Percentiles rank a stretch among this genome's conserved stretches.
These are phyloP conservation scores for Acacia crassicarpa DNA, from an alignment of 306 rosid genomes.

Conservation along the genomic window DNA sequence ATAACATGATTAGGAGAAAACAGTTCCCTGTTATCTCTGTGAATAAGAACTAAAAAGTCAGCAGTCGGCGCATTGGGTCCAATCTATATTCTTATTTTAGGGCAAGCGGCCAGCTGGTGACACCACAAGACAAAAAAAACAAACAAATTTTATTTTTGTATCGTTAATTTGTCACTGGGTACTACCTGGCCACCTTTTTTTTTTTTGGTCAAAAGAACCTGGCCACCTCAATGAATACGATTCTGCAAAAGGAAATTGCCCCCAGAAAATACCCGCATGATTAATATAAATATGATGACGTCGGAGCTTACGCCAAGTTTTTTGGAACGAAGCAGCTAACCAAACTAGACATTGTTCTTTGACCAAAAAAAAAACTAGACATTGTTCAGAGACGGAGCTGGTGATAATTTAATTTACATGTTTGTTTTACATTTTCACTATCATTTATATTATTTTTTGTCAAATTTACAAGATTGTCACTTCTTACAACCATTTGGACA, in stretches of 20 bases:
- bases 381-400: neutral
- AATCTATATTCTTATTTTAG: neutral
- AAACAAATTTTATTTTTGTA: too few relatives aligned
- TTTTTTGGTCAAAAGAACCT: too few relatives aligned
- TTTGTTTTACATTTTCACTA: too few relatives aligned
- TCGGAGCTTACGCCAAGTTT: neutral
- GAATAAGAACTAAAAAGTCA: neutral
- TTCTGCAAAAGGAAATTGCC: neutral
- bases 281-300: neutral
- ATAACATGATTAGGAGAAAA: neutral
- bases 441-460: too few relatives aligned
- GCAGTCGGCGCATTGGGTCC: neutral
- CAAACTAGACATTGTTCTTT: neutral
- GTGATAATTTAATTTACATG: neutral
- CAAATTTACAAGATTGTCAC: neutral
- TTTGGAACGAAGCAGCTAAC: neutral
- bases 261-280: neutral
- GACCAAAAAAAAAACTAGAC: too few relatives aligned
- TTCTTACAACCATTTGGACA: neutral
- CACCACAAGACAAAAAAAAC: neutral
- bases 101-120: neutral
- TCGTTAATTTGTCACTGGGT: neutral
- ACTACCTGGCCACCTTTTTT: neutral
- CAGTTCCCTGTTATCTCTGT: neutral
- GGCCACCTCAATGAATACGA: neutral